Base-by-base conservation (phyloP, 2,329 filamentous ascomycete species). In the Myrmaecium sp. region DNA sequence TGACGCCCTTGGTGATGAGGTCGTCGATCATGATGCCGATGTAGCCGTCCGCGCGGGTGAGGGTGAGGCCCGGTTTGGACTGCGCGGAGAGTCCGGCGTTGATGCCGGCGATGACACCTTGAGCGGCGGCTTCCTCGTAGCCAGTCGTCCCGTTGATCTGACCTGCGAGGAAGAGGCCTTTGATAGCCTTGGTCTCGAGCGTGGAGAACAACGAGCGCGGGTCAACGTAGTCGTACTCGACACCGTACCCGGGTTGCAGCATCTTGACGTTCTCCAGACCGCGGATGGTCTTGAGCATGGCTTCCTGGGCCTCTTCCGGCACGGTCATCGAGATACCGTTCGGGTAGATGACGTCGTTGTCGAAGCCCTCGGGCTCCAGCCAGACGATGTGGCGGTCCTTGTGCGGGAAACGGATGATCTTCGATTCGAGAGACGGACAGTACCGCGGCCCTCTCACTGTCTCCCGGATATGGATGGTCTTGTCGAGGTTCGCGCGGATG, bases 1-100 rank as follows among this genome's bases (percentile, higher is more conserved):
- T 84, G 16, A 98, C 89, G 25, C 89, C 89, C 54, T 94, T 95
- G 13, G 86, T 95, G 44, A 92, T 74, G 19, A 98, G 69, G 48
- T 98, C 89, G 52, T 98, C 89, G 42, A 98, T 84, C 83, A 98
- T 93, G 55, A 98, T 78, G 38, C 89, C 89, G 43, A 98, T 95
- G 51, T 94, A 98, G 8, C 82, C 83, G 49, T 98, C 86, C 2
- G 78, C 74, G 36, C 89, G 68, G 5, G 74, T 74, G 16, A 98
- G 58, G 0, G 67, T 67, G 33, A 91, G 62, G 0, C 72, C 64
- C 2, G 61, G 50, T 31, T 76, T 69, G 1, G 67, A 66, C 33
- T 69, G 65, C 0, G 84, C 70, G 2, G 74, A 66, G n/a, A 89
- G 66, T 3, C 86, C 89, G 1, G 89, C 89, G 44, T 98, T 98